Percentiles rank a stretch among this genome's conserved stretches.
Evolutionary conservation across 257 asterid genomes (phyloP).

Genomic region (Osmanthus fragrans): DNA sequence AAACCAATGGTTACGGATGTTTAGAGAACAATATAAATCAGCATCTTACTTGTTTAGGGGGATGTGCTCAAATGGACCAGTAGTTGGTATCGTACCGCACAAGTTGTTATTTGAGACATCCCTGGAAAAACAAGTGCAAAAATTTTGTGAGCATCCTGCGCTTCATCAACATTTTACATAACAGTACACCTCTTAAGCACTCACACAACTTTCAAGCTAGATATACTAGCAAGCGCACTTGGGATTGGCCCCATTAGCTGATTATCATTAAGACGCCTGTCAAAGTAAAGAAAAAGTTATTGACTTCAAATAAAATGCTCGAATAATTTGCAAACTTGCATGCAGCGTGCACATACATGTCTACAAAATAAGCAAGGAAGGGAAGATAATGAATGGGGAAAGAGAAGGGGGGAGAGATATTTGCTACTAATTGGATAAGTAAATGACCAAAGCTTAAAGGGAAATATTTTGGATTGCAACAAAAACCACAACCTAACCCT

Average conservation of each 20-base stretch:
- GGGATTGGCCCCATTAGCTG: conserved; percentile 67
- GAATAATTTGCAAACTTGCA: background rate
- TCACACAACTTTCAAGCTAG: conserved; percentile 86
- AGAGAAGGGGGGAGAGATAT: background rate
- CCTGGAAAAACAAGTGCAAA: conserved; percentile 44
- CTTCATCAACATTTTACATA: background rate
- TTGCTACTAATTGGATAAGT: background rate
- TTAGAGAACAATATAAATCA: conserved; percentile 1
- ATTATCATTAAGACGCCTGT: conserved; percentile 82
- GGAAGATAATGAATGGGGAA: background rate
- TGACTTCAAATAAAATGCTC: conserved; percentile 13
- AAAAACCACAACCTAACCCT: background rate
- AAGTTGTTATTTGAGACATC: conserved; percentile 85
- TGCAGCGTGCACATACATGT: background rate
- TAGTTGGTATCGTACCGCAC: conserved; percentile 86
- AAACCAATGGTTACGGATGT: background rate
- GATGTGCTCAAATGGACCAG: conserved; percentile 88
- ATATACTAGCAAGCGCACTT: conserved; percentile 47
- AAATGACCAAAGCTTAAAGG: background rate
- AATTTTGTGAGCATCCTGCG: conserved; percentile 14
- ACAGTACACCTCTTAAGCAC: conserved; percentile 33
- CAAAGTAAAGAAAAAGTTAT: conserved; percentile 19
- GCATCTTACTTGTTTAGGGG: conserved; percentile 81
- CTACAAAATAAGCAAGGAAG: conserved; percentile 3
- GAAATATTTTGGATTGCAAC: background rate